A percentile compares a stretch with the other conserved stretches of the same genome.
These are phyloP conservation scores for Lentinus polychrous DNA, from an alignment of 1,284 basidiomycete genomes.

Conservation along the genomic window DNA sequence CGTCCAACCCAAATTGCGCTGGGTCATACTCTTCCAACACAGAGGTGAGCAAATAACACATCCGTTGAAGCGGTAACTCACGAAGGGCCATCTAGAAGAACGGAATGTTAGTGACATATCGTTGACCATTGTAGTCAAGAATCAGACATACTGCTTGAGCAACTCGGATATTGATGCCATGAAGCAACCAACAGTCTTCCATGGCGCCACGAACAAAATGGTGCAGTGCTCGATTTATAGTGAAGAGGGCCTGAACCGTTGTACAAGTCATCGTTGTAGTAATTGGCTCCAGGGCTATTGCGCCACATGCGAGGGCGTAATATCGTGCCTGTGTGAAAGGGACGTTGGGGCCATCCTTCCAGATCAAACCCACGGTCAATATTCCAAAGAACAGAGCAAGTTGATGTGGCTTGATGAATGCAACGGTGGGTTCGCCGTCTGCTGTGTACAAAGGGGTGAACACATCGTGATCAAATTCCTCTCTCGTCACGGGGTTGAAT, in stretches of 20 bases:
- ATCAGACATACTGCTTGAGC: slow-evolving; percentile 34
- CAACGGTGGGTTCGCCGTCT: slow-evolving; percentile 22
- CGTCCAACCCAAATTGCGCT: slow-evolving; percentile 38
- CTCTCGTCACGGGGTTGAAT: slow-evolving; percentile 33
- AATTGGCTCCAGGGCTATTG: slow-evolving; percentile 38
- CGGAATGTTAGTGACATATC: too few relatives aligned
- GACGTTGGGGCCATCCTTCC: slow-evolving; percentile 29
- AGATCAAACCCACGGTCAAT: slow-evolving; percentile 36
- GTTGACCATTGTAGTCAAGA: too few relatives aligned
- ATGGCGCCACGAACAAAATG: slow-evolving; percentile 34
- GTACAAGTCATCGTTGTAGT: slow-evolving; percentile 35
- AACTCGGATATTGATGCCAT: slow-evolving; percentile 36
- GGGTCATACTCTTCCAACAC: slow-evolving; percentile 42
- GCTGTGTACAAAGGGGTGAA: slow-evolving; percentile 34
- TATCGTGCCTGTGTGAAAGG: slow-evolving; percentile 31
- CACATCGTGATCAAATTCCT: slow-evolving; percentile 32
- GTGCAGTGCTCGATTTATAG: slow-evolving; percentile 38
- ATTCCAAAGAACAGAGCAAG: slow-evolving; percentile 44
- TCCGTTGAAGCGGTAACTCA: slow-evolving; percentile 22
- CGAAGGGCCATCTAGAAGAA: slow-evolving; percentile 40
- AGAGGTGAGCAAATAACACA: neutral
- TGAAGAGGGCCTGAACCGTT: slow-evolving; percentile 40
- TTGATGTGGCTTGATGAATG: slow-evolving; percentile 36
- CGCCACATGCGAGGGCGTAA: slow-evolving; percentile 37
- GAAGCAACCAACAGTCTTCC: slow-evolving; percentile 42